Percentiles rank a stretch among this genome's conserved stretches.
phyloP scores from a whole-genome alignment of 768 basidiomycete genomes.

The Sistotremastrum suecicum region DNA sequence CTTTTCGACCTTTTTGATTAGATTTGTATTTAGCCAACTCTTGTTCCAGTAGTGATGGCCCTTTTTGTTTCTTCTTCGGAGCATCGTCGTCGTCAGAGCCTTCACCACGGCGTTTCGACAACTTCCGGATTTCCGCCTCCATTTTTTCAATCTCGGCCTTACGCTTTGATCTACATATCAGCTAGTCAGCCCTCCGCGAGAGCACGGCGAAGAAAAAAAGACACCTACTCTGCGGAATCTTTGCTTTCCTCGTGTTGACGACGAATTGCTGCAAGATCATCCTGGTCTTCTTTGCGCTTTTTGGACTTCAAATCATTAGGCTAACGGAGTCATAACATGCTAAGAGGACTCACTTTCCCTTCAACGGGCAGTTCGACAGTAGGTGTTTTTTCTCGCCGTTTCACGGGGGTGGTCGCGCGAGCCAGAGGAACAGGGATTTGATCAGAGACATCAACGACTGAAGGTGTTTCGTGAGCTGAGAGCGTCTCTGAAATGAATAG shows the following conservation, averaged over 20 bases:
- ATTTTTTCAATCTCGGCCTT: slow-evolving; percentile 73
- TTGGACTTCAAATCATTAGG: slow-evolving; percentile 1
- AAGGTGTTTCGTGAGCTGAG: slow-evolving; percentile 4
- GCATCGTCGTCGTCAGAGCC: slow-evolving; percentile 55
- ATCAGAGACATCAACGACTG: slow-evolving; percentile 23
- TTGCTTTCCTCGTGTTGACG: slow-evolving; percentile 65
- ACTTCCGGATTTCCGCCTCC: slow-evolving; percentile 76
- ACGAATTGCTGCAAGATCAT: slow-evolving; percentile 58
- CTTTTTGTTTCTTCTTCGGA: slow-evolving; percentile 35
- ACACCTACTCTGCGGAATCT: slow-evolving; percentile 40
- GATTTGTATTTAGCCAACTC: slow-evolving; percentile 61
- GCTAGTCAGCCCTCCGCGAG: not conserved
- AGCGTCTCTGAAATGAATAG: not conserved
- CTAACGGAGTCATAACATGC: no score
- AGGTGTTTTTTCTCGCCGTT: no score
- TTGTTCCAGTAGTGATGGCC: slow-evolving; percentile 63
- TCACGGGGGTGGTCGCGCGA: no score
- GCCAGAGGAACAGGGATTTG: slow-evolving; percentile 1
- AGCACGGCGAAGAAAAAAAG: slow-evolving; percentile 1
- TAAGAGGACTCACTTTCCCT: no score
- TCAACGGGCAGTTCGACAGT: no score
- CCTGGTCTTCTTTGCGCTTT: slow-evolving; percentile 12
- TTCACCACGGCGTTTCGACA: slow-evolving; percentile 45
- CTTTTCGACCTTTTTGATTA: slow-evolving; percentile 24
- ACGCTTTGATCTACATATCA: slow-evolving; percentile 32